These are phyloP conservation scores for Pythium brachiatum DNA, from an alignment of 352 stramenopile species.

Conservation along the genomic window DNA sequence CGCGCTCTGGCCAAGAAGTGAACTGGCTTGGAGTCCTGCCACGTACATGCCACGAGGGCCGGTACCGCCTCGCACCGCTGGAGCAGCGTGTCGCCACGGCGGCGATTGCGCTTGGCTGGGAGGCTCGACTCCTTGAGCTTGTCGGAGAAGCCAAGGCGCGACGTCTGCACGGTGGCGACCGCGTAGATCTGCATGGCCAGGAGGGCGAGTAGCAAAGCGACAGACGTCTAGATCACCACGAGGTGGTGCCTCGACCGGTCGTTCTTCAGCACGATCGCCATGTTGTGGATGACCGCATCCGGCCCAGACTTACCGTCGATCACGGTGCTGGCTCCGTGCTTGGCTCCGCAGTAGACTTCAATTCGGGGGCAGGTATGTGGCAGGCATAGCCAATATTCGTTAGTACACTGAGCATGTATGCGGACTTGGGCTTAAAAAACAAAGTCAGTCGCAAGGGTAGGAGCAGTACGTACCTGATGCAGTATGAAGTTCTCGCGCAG, in stretches of 20 bases:
- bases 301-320: neutral
- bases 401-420: too few relatives aligned
- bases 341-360: slow-evolving; percentile 2
- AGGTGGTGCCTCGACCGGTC: neutral
- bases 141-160: neutral
- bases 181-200: neutral
- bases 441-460: too few relatives aligned
- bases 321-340: neutral
- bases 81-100: neutral
- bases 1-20: neutral
- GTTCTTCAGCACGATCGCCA: neutral
- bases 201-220: neutral
- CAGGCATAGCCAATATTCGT: too few relatives aligned
- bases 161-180: neutral
- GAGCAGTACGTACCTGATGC: slow-evolving; percentile 1
- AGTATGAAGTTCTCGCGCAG: slow-evolving; percentile 7
- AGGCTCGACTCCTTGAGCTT: neutral
- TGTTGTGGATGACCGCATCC: neutral
- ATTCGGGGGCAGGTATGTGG: neutral
- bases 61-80: neutral
- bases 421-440: too few relatives aligned
- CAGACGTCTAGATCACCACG: neutral
- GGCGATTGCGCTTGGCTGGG: neutral
- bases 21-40: neutral
- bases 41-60: neutral